A percentile compares a stretch with the other conserved stretches of the same genome.
These are phyloP conservation scores for Candida orba DNA, from an alignment of 805 yeast species.

Conservation along the genomic window DNA sequence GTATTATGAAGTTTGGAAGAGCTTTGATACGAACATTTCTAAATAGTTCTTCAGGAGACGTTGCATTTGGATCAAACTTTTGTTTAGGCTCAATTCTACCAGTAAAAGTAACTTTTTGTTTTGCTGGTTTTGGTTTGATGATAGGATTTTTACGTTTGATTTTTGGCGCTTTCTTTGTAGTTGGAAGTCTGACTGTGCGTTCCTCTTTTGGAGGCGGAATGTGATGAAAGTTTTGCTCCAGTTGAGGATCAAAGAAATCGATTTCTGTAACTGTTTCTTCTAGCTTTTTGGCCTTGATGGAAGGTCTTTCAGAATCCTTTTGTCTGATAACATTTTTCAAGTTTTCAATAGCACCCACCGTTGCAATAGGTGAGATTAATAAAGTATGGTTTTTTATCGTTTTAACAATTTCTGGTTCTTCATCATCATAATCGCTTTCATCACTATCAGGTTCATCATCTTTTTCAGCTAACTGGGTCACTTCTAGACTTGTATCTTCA, in stretches of 20 bases:
- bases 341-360: conserved; percentile 14
- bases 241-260: conserved; percentile 22
- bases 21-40: conserved; percentile 5
- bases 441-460: conserved; percentile 11
- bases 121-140: neutral
- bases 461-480: neutral
- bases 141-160: conserved; percentile 1
- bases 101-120: conserved; percentile 3
- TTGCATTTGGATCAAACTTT: conserved; percentile 2
- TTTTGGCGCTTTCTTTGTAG: neutral
- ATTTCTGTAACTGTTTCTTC: conserved; percentile 18
- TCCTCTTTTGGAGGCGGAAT: conserved; percentile 1
- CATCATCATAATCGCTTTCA: neutral
- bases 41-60: conserved; percentile 4
- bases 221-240: conserved; percentile 14
- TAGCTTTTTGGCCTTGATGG: neutral
- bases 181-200: neutral
- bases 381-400: conserved; percentile 11
- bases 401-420: neutral
- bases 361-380: conserved; percentile 21
- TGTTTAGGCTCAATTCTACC: conserved; percentile 3
- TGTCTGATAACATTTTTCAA: conserved; percentile 1
- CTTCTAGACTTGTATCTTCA: conserved; percentile 12
- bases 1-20: conserved; percentile 1
- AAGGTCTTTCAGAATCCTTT: neutral